Percentiles rank a stretch among this genome's conserved stretches.
These are phyloP conservation scores for Plasmodium vivax DNA, from an alignment of 169 alveolate species.

Conservation along the genomic window DNA sequence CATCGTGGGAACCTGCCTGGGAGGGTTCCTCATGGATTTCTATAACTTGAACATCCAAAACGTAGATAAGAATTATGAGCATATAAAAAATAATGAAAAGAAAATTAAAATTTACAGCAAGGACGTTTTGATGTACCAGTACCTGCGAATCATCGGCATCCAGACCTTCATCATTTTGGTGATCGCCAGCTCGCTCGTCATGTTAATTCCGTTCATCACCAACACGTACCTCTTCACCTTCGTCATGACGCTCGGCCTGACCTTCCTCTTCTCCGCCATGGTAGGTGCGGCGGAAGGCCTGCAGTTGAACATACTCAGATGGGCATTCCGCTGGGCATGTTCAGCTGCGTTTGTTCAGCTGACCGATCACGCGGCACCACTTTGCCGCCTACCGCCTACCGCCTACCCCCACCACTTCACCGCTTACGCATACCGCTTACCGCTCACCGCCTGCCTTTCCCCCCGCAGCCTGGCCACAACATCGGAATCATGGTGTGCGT, in stretches of 20 bases:
- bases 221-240: constrained; percentile 10
- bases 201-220: constrained; percentile 21
- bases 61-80: constrained; percentile 59
- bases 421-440: neutral
- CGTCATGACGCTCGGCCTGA: constrained; percentile 36
- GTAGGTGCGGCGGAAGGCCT: neutral
- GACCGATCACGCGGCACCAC: neutral
- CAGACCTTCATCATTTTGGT: constrained; percentile 9
- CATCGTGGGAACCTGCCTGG: constrained; percentile 19
- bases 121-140: constrained; percentile 10
- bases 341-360: neutral
- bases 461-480: constrained; percentile 42
- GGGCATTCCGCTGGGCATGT: too few relatives aligned
- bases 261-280: constrained; percentile 34
- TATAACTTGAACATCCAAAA: constrained; percentile 40
- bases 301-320: too few relatives aligned
- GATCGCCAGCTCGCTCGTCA: neutral
- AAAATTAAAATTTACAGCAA: constrained; percentile 38
- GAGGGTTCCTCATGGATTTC: constrained; percentile 42
- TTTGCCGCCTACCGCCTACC: neutral
- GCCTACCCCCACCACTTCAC: neutral
- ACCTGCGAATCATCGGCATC: constrained; percentile 15
- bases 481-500: constrained; percentile 42
- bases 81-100: constrained; percentile 43
- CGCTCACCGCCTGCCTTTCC: neutral